phyloP scores from a whole-genome alignment of 2,329 filamentous ascomycete species.

The Chalaropsis thielavioides region DNA sequence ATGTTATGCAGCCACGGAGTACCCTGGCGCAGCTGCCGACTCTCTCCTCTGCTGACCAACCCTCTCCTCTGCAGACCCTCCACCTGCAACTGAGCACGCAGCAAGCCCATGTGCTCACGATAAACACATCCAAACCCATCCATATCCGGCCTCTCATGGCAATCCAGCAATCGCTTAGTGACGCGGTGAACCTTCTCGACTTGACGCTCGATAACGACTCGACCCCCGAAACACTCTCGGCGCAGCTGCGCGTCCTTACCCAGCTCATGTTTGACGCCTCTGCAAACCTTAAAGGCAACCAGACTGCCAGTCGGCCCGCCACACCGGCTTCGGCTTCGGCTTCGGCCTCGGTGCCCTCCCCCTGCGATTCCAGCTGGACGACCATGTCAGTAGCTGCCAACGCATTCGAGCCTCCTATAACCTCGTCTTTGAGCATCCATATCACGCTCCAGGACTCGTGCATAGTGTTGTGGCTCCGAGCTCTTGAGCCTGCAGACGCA shows the following conservation, averaged over 20 bases:
- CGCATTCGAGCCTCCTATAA: constrained; percentile 32
- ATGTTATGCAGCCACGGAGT: neutral
- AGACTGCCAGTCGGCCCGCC: constrained; percentile 20
- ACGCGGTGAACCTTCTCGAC: constrained; percentile 69
- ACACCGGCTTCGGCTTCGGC: constrained; percentile 25
- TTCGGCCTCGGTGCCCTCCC: constrained; percentile 19
- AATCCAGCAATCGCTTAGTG: constrained; percentile 63
- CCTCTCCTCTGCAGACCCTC: constrained; percentile 47
- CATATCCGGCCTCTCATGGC: constrained; percentile 55
- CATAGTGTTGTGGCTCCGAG: constrained; percentile 54
- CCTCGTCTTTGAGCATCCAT: constrained; percentile 58
- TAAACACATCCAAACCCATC: constrained; percentile 36
- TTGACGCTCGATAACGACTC: constrained; percentile 48
- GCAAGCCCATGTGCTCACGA: constrained; percentile 34
- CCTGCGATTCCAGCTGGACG: constrained; percentile 31
- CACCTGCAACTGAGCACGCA: constrained; percentile 62
- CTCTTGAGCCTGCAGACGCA: constrained; percentile 52
- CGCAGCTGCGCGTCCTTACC: constrained; percentile 41
- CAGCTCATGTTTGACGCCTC: constrained; percentile 39
- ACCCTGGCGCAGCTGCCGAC: constrained; percentile 8
- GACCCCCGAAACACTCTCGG: constrained; percentile 43
- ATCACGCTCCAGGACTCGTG: constrained; percentile 55
- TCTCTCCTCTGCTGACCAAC: no score
- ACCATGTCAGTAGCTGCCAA: constrained; percentile 30
- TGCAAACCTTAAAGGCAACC: constrained; percentile 39